Conservation (phyloP, 148 eudicot species). For the Mesembryanthemum crystallinum region DNA sequence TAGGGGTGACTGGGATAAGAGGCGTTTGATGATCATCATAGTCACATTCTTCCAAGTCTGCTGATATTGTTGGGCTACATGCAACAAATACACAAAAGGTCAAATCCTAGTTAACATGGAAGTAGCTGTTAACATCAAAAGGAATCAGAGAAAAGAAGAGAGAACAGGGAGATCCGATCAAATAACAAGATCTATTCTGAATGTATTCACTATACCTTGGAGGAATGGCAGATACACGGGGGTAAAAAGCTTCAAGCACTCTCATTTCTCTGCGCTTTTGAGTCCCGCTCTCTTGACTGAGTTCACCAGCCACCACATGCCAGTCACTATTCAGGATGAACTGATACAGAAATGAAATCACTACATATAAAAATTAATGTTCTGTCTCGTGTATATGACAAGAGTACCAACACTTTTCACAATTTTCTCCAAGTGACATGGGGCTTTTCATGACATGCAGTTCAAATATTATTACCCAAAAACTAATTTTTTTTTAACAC, state of each 20-base stretch:
- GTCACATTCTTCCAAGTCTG: slow-evolving; percentile 27
- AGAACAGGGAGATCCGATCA: not conserved
- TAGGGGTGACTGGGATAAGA: slow-evolving; percentile 46
- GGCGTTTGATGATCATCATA: slow-evolving; percentile 43
- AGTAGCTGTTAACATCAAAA: no score
- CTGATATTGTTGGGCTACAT: slow-evolving; percentile 42
- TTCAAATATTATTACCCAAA: not conserved
- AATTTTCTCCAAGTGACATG: slow-evolving; percentile 9
- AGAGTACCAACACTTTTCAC: slow-evolving; percentile 2
- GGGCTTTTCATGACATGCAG: not conserved
- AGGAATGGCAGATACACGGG: slow-evolving; percentile 40
- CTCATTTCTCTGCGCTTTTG: slow-evolving; percentile 41
- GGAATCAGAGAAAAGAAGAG: not conserved
- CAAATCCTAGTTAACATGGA: not conserved
- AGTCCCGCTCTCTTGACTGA: slow-evolving; percentile 45
- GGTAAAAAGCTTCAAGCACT: slow-evolving; percentile 43
- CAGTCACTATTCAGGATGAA: slow-evolving; percentile 37
- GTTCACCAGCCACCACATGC: slow-evolving; percentile 66
- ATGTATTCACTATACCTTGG: slow-evolving; percentile 34
- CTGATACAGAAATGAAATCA: slow-evolving; percentile 34
- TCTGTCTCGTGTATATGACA: not conserved
- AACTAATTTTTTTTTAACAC: not conserved
- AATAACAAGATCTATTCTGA: not conserved
- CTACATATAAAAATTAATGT: slow-evolving; percentile 5
- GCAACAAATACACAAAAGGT: slow-evolving; percentile 16